These are phyloP conservation scores for Raphanus sativus DNA, from an alignment of 345 rosid genomes.

Conservation along the genomic window DNA sequence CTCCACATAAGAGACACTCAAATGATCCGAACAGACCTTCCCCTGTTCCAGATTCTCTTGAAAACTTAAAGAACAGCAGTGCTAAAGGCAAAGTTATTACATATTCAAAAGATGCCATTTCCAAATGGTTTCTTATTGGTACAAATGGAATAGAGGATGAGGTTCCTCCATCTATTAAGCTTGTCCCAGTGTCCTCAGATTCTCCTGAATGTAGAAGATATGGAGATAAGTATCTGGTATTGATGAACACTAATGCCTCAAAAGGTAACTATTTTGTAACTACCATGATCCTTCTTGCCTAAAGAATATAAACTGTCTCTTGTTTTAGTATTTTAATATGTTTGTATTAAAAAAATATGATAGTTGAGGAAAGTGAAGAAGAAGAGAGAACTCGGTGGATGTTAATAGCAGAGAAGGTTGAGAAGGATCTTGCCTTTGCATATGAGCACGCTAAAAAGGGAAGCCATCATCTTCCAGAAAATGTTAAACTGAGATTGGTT, in stretches of 20 bases:
- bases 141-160: conserved; percentile 38
- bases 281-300: no score
- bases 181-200: conserved; percentile 43
- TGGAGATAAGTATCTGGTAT: conserved; percentile 19
- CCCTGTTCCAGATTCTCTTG: conserved; percentile 40
- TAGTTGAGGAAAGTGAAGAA: conserved; percentile 19
- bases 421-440: conserved; percentile 47
- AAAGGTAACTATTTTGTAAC: no score
- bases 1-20: conserved; percentile 60
- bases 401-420: conserved; percentile 46
- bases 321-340: neutral
- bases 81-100: conserved; percentile 23
- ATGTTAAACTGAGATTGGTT: conserved; percentile 44
- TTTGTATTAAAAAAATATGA: neutral
- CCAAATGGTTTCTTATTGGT: conserved; percentile 52
- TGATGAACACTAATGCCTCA: no score
- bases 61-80: conserved; percentile 10
- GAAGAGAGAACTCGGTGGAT: conserved; percentile 43
- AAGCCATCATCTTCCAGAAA: conserved; percentile 18
- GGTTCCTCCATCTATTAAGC: conserved; percentile 39
- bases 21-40: conserved; percentile 34
- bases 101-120: conserved; percentile 40
- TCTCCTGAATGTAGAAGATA: conserved; percentile 22
- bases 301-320: neutral
- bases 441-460: conserved; percentile 38